Conservation (phyloP, 331 rosid species). For the Stylosanthes scabra region DNA sequence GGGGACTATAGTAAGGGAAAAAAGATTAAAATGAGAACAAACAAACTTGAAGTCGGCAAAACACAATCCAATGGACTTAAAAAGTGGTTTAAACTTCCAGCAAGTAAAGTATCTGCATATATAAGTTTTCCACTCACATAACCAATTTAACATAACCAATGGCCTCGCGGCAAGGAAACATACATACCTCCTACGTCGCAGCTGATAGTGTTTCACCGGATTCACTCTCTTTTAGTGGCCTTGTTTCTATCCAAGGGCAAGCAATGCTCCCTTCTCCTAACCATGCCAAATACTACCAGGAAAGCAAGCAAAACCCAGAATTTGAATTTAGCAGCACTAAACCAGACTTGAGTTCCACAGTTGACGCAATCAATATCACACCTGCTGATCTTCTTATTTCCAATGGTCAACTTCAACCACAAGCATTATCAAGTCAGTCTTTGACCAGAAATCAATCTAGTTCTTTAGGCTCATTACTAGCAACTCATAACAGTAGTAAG, state of each 20-base stretch:
- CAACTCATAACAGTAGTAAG: constrained; percentile 40
- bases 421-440: constrained; percentile 44
- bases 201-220: constrained; percentile 48
- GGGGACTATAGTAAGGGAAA: too few species aligned
- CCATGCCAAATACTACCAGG: constrained; percentile 29
- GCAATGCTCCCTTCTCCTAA: constrained; percentile 40
- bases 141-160: constrained; percentile 45
- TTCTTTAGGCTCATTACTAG: constrained; percentile 38
- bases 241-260: constrained; percentile 59
- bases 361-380: constrained; percentile 43
- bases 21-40: background rate
- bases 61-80: constrained; percentile 24
- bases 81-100: constrained; percentile 7
- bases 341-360: constrained; percentile 41
- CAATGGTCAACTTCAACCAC: constrained; percentile 55
- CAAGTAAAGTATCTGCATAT: constrained; percentile 17
- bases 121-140: constrained; percentile 23
- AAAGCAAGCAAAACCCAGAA: constrained; percentile 47
- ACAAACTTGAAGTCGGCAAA: constrained; percentile 40
- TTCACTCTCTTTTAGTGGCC: constrained; percentile 67
- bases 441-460: constrained; percentile 28
- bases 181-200: constrained; percentile 38
- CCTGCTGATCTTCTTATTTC: constrained; percentile 62
- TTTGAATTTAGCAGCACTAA: constrained; percentile 52
- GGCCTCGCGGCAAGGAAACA: constrained; percentile 49